Evolutionary conservation across 2,329 filamentous ascomycete genomes (phyloP).

Genomic region (Ascochyta clinopodiicola): DNA sequence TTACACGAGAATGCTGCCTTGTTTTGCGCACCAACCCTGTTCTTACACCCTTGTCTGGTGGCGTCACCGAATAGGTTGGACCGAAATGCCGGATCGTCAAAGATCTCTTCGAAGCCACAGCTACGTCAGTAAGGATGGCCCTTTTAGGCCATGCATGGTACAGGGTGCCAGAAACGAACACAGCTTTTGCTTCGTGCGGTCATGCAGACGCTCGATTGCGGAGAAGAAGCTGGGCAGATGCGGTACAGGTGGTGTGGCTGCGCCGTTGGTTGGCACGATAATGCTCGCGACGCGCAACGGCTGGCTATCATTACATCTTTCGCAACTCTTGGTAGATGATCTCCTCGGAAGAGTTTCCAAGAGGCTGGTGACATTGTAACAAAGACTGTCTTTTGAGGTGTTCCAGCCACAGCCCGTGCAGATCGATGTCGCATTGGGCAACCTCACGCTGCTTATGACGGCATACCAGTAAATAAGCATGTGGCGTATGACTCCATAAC

Average conservation of each 20-base stretch:
- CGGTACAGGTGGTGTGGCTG: constrained; percentile 2
- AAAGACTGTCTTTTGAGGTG: neutral
- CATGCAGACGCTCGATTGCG: constrained; percentile 8
- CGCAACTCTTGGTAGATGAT: constrained; percentile 3
- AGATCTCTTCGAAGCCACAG: constrained; percentile 1
- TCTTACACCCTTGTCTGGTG: constrained; percentile 13
- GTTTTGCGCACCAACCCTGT: constrained; percentile 14
- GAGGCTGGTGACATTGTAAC: constrained; percentile 1
- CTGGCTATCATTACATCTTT: constrained; percentile 14
- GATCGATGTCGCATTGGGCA: constrained; percentile 1
- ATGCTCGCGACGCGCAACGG: constrained; percentile 13
- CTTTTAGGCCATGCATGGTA: constrained; percentile 8
- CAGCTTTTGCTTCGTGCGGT: constrained; percentile 5
- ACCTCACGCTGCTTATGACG: constrained; percentile 13
- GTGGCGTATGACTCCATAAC: constrained; percentile 14
- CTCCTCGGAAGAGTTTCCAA: constrained; percentile 12
- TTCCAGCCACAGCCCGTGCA: constrained; percentile 16
- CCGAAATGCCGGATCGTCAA: constrained; percentile 1
- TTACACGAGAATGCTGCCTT: constrained; percentile 10
- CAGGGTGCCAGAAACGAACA: constrained; percentile 5
- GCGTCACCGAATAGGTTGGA: constrained; percentile 7
- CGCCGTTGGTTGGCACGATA: constrained; percentile 11
- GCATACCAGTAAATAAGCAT: constrained; percentile 13
- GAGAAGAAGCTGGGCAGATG: constrained; percentile 4
- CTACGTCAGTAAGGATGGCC: constrained; percentile 11